Base-by-base conservation (phyloP, 257 asterid species). In the Salvia hispanica region DNA sequence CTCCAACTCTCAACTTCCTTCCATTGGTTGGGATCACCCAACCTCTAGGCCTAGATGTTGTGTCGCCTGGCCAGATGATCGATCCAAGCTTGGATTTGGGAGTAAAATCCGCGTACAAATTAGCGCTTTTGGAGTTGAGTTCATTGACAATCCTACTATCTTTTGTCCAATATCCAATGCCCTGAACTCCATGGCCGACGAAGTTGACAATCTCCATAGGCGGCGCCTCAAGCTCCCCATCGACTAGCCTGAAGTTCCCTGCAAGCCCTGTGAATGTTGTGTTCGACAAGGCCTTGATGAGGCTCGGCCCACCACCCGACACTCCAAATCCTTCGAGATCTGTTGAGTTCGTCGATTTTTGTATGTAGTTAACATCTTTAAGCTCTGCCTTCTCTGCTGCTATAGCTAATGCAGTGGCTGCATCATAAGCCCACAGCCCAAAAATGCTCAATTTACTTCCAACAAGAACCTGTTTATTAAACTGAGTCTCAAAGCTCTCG, bases 11-110 rank as follows among this genome's bases (percentile, higher is more conserved):
- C 54, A 85, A 6, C 25, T 71, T 79, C 50, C 64, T 81, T 11
- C 80, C 79, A 47, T 75, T 74, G 48, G 85, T 77, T 12, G 91
- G 91, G 6, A 83, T 66, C 58, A 67, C 85, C 88, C 87, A 85
- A 14, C 88, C 91, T 51, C 65, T 85, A 0, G 86, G 88, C 3
- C 62, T 12, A 43, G 68, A 40, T 7, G 50, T 48, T 9, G 42
- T 61, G 11, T 62, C 72, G 1, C 88, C 86, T 1, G 85, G 88
- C 88, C 88, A 85, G 53, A 73, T 71, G 5, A 72, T 77, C 1
- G 85, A 65, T 39, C 69, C 69, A 18, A 76, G 68, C 9, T 67
- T 77, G 33, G 60, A 56, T 61, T 56, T 72, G 11, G 86, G 66
- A 56, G 76, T 67, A 51, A 77, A 63, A 55, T 73, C 46, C 9